Percentiles rank a stretch among this genome's conserved stretches.
Evolutionary conservation across 2,329 filamentous ascomycete genomes (phyloP).

Genomic region (Lasiodiplodia citricola): DNA sequence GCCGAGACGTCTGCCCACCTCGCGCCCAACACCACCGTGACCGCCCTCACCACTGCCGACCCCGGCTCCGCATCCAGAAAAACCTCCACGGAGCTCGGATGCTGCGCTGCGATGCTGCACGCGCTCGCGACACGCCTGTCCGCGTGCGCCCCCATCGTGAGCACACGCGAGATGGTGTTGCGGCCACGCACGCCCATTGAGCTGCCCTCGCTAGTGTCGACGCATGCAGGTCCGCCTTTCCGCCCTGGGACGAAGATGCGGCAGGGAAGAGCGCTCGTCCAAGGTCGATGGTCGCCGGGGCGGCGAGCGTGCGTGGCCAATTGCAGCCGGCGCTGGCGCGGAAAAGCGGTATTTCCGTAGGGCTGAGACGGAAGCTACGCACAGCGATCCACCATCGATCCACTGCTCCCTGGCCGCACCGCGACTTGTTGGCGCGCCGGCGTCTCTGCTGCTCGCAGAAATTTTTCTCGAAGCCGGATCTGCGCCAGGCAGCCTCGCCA

Average conservation of each 20-base stretch:
- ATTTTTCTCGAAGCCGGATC: conserved; percentile 10
- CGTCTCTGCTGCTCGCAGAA: neutral
- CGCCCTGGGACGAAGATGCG: neutral
- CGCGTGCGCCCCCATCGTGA: neutral
- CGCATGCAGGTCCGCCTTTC: neutral
- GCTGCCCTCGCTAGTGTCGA: neutral
- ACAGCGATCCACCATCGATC: conserved; percentile 19
- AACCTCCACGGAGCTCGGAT: neutral
- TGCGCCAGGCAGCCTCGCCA: conserved; percentile 3
- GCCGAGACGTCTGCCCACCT: conserved; percentile 20
- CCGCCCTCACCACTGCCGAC: conserved; percentile 5
- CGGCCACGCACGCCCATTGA: neutral
- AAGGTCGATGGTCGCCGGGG: neutral
- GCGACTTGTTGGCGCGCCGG: conserved; percentile 5
- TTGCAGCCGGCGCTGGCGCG: neutral
- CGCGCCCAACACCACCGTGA: neutral
- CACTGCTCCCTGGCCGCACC: neutral
- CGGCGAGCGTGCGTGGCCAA: neutral
- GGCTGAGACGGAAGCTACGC: conserved; percentile 24
- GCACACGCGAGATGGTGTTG: neutral
- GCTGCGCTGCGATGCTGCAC: neutral
- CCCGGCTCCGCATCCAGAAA: conserved; percentile 8
- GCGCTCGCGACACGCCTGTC: neutral
- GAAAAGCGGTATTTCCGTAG: conserved; percentile 24
- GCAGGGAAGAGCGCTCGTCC: conserved; percentile 8